Percentiles rank a stretch among this genome's conserved stretches.
These are phyloP conservation scores for Debaryomyces castellii DNA, from an alignment of 805 yeast genomes.

Conservation along the genomic window DNA sequence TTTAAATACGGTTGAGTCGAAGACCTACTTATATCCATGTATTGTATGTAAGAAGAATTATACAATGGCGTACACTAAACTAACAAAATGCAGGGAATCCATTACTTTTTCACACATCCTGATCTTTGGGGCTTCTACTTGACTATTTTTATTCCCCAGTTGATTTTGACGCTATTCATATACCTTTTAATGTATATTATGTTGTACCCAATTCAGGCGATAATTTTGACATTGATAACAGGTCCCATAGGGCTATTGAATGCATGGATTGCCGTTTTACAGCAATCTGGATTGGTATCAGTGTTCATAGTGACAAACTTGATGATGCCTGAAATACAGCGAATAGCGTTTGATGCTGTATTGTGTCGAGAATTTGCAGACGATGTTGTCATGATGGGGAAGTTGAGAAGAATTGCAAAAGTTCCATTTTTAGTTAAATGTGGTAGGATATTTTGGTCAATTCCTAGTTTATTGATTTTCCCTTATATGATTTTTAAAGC, in stretches of 20 bases:
- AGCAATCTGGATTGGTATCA: constrained; percentile 42
- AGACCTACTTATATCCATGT: constrained; percentile 22
- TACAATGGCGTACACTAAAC: neutral
- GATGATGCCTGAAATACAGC: constrained; percentile 49
- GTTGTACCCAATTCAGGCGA: constrained; percentile 47
- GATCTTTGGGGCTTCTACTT: constrained; percentile 47
- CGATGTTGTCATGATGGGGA: constrained; percentile 42
- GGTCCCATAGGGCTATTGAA: constrained; percentile 54
- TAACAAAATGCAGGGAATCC: constrained; percentile 32
- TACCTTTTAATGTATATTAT: constrained; percentile 33
- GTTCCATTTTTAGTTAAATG: constrained; percentile 30
- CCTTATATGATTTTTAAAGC: constrained; percentile 43
- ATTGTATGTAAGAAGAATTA: constrained; percentile 14
- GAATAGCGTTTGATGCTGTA: constrained; percentile 47
- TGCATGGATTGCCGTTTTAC: constrained; percentile 45
- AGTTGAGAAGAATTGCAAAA: constrained; percentile 27
- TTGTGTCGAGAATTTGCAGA: constrained; percentile 45
- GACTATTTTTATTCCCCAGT: constrained; percentile 46
- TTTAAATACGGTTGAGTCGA: constrained; percentile 11
- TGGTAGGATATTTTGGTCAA: constrained; percentile 24
- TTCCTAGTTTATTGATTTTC: constrained; percentile 38
- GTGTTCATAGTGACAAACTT: constrained; percentile 39
- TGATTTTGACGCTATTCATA: constrained; percentile 35
- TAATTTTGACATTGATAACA: constrained; percentile 38
- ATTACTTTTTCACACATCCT: constrained; percentile 39